Percentiles rank a stretch among this genome's conserved stretches.
Evolutionary conservation across 306 rosid species (phyloP).

Genomic region (Glycine latifolia): DNA sequence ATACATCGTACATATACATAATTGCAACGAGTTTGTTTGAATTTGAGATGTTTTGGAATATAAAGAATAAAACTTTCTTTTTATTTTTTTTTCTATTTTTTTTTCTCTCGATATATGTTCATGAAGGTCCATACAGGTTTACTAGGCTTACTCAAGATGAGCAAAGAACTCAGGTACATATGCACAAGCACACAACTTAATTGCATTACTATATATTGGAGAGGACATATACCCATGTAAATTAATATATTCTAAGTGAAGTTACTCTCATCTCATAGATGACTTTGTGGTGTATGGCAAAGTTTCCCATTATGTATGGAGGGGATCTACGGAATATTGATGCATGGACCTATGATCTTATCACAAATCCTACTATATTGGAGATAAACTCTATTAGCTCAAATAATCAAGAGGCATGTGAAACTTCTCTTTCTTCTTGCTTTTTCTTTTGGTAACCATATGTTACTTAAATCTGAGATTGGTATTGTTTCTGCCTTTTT

Average conservation of each 20-base stretch:
- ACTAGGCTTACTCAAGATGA: constrained; percentile 58
- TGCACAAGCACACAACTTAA: neutral
- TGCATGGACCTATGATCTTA: constrained; percentile 45
- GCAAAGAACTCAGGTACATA: constrained; percentile 76
- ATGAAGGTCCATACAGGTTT: constrained; percentile 72
- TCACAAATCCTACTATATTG: constrained; percentile 69
- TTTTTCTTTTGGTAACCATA: neutral
- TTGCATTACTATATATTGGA: constrained; percentile 1
- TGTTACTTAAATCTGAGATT: neutral
- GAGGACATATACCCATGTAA: neutral
- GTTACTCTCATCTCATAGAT: constrained; percentile 53
- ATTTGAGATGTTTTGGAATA: constrained; percentile 7
- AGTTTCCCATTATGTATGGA: constrained; percentile 87
- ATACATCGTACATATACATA: neutral
- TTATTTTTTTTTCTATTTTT: neutral
- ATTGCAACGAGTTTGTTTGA: constrained; percentile 30
- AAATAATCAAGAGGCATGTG: constrained; percentile 72
- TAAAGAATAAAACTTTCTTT: neutral
- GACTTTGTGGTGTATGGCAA: constrained; percentile 80
- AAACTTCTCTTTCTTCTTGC: neutral
- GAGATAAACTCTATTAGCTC: constrained; percentile 69
- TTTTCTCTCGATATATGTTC: constrained; percentile 52
- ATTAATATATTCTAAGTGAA: neutral
- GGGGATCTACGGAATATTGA: constrained; percentile 77
- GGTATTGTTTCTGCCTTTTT: neutral